phyloP scores from a whole-genome alignment of 2,329 filamentous ascomycete genomes.

The Aspergillus awamori region DNA sequence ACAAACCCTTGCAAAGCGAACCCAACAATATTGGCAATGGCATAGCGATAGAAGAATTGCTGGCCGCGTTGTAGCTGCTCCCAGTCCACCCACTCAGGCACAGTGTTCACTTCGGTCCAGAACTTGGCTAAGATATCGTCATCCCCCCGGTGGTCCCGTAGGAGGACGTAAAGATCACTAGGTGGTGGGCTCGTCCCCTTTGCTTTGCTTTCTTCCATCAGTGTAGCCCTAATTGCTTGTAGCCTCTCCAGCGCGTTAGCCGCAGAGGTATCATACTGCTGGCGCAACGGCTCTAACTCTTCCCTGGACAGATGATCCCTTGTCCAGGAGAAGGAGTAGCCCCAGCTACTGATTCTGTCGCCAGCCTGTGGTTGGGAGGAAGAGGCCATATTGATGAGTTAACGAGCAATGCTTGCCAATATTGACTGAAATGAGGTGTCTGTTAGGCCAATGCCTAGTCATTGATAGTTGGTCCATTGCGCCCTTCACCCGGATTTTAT shows the following conservation, averaged over 20 bases:
- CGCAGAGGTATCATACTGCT: constrained; percentile 21
- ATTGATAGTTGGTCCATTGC: not conserved
- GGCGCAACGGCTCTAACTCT: constrained; percentile 18
- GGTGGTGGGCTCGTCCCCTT: constrained; percentile 8
- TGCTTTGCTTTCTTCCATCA: constrained; percentile 14
- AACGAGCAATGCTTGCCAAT: not conserved
- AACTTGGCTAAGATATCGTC: constrained; percentile 60
- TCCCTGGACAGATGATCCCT: constrained; percentile 16
- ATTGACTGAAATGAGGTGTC: not conserved
- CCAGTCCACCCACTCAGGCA: constrained; percentile 77
- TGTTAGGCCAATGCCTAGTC: not conserved
- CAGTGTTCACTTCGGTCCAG: constrained; percentile 65
- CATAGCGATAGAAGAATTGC: constrained; percentile 74
- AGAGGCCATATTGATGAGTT: not conserved
- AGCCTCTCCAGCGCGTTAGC: constrained; percentile 18
- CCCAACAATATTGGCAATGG: constrained; percentile 44
- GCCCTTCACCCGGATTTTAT: not conserved
- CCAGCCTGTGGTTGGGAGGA: constrained; percentile 2
- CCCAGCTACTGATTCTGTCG: constrained; percentile 19
- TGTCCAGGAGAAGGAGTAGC: constrained; percentile 23
- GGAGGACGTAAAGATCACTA: constrained; percentile 62
- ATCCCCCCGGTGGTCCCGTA: constrained; percentile 58
- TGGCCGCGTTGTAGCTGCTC: constrained; percentile 71
- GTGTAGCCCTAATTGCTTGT: constrained; percentile 14
- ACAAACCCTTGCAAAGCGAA: constrained; percentile 27